phyloP scores from a whole-genome alignment of 129 eudicot species.

The Chrysanthemum lavandulifolium region DNA sequence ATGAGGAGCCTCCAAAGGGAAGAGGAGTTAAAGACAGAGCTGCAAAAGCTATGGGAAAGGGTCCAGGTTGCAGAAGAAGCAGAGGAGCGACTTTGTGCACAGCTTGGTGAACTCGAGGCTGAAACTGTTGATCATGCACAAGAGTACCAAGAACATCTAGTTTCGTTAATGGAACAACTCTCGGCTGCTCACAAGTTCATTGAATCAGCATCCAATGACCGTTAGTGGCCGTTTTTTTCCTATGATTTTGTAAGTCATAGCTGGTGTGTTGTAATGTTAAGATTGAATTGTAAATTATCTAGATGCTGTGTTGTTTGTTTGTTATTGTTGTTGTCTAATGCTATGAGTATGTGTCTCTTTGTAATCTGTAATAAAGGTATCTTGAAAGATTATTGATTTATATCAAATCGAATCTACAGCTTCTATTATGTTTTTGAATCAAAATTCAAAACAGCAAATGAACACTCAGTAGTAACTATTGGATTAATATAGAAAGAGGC shows the following conservation, averaged over 20 bases:
- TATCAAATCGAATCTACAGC: not conserved
- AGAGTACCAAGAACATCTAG: constrained; percentile 31
- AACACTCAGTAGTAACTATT: constrained; percentile 6
- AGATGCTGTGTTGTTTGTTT: not conserved
- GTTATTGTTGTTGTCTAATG: not conserved
- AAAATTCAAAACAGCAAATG: constrained; percentile 6
- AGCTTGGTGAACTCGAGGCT: constrained; percentile 79
- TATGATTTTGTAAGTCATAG: not conserved
- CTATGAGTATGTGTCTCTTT: not conserved
- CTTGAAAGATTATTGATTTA: not conserved
- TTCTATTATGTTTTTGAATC: not conserved
- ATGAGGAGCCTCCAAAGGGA: constrained; percentile 51
- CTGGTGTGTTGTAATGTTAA: not conserved
- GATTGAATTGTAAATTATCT: not conserved
- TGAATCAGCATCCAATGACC: constrained; percentile 26
- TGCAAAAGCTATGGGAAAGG: constrained; percentile 30
- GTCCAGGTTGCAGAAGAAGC: constrained; percentile 75
- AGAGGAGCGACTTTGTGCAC: constrained; percentile 75
- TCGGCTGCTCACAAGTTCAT: constrained; percentile 46
- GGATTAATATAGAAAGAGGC: not conserved
- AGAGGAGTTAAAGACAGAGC: constrained; percentile 57
- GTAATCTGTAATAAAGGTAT: not conserved
- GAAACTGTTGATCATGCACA: constrained; percentile 74
- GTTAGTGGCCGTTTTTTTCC: not conserved
- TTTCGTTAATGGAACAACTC: constrained; percentile 55